Evolutionary conservation across 306 rosid genomes (phyloP).

Genomic region (Calophaca sinica): DNA sequence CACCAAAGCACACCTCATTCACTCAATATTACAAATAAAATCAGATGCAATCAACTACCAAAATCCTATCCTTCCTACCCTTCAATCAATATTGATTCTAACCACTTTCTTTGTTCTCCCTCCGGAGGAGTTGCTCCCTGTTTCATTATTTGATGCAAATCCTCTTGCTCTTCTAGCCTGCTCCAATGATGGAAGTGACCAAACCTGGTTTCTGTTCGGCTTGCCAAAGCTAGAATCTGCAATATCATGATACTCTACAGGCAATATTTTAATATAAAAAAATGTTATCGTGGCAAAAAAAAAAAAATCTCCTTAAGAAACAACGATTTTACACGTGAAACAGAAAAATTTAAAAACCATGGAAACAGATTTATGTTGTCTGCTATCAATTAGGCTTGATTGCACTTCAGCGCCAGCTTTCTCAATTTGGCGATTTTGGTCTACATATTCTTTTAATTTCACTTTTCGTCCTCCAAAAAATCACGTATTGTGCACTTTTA

Average conservation of each 20-base stretch:
- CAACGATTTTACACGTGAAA: not conserved
- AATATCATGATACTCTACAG: slow-evolving; percentile 2
- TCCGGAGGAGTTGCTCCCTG: slow-evolving; percentile 30
- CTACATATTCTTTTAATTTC: no score
- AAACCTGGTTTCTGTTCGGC: slow-evolving; percentile 29
- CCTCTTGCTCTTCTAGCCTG: slow-evolving; percentile 43
- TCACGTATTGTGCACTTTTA: no score
- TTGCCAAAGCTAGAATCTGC: slow-evolving; percentile 53
- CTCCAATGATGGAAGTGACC: slow-evolving; percentile 49
- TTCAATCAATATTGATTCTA: slow-evolving; percentile 80
- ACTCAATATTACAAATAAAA: not conserved
- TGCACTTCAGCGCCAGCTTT: no score
- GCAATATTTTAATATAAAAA: no score
- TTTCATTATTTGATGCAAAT: slow-evolving; percentile 42
- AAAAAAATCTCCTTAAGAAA: not conserved
- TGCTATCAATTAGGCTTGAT: slow-evolving; percentile 9
- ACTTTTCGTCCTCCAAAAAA: no score
- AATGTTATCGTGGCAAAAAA: no score
- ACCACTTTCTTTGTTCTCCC: slow-evolving; percentile 68
- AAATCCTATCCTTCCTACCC: not conserved
- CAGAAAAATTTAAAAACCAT: not conserved
- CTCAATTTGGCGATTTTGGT: no score
- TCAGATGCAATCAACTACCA: not conserved
- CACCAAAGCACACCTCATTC: slow-evolving; percentile 12
- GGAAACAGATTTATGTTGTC: not conserved